Conservation (phyloP, 2,329 filamentous ascomycete species). For the Claviceps purpurea region DNA sequence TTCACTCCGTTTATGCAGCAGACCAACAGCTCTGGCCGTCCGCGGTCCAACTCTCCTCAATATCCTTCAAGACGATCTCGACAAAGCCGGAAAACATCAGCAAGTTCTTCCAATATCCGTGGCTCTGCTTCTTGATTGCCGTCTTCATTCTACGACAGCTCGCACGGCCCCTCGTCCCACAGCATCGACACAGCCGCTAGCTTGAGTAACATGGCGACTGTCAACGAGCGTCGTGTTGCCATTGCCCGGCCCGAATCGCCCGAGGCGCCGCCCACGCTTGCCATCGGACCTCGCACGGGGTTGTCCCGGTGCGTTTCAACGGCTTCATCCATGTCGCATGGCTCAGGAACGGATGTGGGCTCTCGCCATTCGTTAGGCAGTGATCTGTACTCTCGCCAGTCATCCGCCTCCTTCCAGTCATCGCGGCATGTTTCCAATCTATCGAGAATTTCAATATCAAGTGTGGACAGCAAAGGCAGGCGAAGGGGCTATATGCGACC, state of each 20-base stretch:
- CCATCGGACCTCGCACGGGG: constrained; percentile 43
- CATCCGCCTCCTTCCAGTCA: constrained; percentile 43
- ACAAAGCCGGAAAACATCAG: not conserved
- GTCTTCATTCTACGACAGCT: not conserved
- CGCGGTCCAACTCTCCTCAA: constrained; percentile 2
- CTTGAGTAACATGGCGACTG: constrained; percentile 18
- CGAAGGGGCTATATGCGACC: constrained; percentile 79
- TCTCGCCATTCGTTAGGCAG: constrained; percentile 43
- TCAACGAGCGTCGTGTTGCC: constrained; percentile 15
- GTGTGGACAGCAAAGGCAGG: constrained; percentile 28
- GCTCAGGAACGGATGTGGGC: constrained; percentile 35
- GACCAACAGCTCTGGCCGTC: not conserved
- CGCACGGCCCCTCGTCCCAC: not conserved
- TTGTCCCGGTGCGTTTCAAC: constrained; percentile 53
- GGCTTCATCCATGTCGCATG: constrained; percentile 44
- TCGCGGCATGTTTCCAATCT: constrained; percentile 23
- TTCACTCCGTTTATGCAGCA: constrained; percentile 4
- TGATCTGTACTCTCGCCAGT: constrained; percentile 41
- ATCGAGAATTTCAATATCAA: constrained; percentile 34
- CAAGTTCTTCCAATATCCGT: not conserved
- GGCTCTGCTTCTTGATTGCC: not conserved
- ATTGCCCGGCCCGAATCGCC: constrained; percentile 33
- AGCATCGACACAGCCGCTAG: not conserved
- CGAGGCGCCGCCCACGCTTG: constrained; percentile 46
- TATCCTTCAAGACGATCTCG: not conserved